Evolutionary conservation across 805 yeast genomes (phyloP), one percentile per base, ranked within the genome.

Genomic region (Spathaspora gorwiae): DNA sequence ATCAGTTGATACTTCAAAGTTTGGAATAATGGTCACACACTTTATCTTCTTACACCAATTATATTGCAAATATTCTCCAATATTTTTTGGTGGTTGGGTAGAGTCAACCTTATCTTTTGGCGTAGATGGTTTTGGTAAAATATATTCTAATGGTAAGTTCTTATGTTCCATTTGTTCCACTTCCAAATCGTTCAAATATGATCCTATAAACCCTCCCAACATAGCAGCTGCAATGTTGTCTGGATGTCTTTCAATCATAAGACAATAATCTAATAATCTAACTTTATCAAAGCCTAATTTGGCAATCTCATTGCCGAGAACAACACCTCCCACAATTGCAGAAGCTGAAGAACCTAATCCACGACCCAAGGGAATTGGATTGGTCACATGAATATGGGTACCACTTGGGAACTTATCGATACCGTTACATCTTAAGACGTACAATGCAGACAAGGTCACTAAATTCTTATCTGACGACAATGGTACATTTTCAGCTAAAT

Each of bases 161-260:
- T 87, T 85, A 43, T 87, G 78, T 47, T 75, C 82, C 52, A 77
- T 74, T 53, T 90, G 97, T 35, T 79, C 76, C 3, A 83, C 81
- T 31, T 81, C 72, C 47, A 94, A 70, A 50, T 87, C 95, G 57
- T 95, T 80, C 59, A 94, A 76, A 65, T 86, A 94, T 4, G 97
- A 89, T 37, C 99, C 99, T 36, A 90, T 96, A 64, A 94, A 94
- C 1, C 99, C 97, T 48, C 99, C 99, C 83, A 90, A 85, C 96
- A 94, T 89, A 33, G 99, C 96, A 30, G 99, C 99, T 10, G 97
- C 89, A 59, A 94, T 90, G 65, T 94, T 94, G 68, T 94, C 99
- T 32, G 99, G 99, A 60, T 94, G 99, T 63, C 98, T 83, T 72
- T 94, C 99, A 54, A 94, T 90, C 94, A 94, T 87, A 55, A 94